A percentile compares a stretch with the other conserved stretches of the same genome.
phyloP scores from a whole-genome alignment of 495 filamentous ascomycete genomes.

The Trichoderma asperelloides region DNA sequence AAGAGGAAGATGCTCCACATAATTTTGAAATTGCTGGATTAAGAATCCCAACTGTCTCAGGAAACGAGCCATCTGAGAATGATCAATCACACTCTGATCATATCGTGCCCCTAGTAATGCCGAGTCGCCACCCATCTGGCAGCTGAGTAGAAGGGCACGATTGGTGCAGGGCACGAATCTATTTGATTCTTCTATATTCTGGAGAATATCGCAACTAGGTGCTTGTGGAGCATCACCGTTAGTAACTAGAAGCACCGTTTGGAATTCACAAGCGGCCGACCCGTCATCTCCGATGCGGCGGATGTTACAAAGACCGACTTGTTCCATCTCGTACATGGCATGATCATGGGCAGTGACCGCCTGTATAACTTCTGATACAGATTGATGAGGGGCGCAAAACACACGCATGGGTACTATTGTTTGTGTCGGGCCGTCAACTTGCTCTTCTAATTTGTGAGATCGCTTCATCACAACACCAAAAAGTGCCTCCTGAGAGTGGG shows the following conservation, averaged over 20 bases:
- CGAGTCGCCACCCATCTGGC: not conserved
- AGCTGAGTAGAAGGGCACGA: not conserved
- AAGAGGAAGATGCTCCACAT: not conserved
- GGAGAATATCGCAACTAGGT: not conserved
- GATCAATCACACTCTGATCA: not conserved
- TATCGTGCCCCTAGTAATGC: not conserved
- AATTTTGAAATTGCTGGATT: not conserved
- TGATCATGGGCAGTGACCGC: not conserved
- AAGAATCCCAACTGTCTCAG: not conserved
- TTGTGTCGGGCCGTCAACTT: not conserved
- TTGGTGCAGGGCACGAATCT: not conserved
- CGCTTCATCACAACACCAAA: not conserved
- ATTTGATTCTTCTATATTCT: not conserved
- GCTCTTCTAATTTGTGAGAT: not conserved
- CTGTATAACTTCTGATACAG: not conserved
- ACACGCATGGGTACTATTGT: not conserved
- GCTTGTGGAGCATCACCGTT: not conserved
- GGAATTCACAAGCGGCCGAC: not conserved
- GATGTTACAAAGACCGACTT: not conserved
- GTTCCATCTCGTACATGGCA: not conserved
- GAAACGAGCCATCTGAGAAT: not conserved
- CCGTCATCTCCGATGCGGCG: not conserved
- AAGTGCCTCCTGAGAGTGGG: not conserved
- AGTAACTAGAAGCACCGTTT: not conserved
- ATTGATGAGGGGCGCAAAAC: not conserved